Base-by-base conservation (phyloP, 306 rosid species). In the Quercus berberidifolia region DNA sequence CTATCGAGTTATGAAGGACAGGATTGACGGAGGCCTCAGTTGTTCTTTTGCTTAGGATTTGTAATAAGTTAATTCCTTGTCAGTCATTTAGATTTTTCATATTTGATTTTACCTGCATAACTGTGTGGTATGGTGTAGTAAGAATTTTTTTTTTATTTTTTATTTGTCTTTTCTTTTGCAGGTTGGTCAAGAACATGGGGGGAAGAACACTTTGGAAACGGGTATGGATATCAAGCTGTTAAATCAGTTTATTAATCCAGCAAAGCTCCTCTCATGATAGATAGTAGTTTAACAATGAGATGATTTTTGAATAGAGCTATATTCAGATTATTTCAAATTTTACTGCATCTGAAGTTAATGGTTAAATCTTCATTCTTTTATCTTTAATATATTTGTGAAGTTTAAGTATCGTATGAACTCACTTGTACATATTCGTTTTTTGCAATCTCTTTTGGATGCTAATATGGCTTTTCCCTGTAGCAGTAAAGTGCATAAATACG, bases 181-280 rank as follows among this genome's bases (percentile, higher is more conserved):
- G 99, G 97, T 87, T 95, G 99, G 99, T 95, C 99, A 57, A 91
- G 99, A 89, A 95, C 99, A 10, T 95, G 97, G 99, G 97, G 99
- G 60, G 99, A 95, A 83, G 97, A 92, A 82, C 99, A 95, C 91
- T 92, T 92, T 6, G 99, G 99, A 91, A 95, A 95, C 54, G 98
- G 96, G 99, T 95, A 91, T 28, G 85, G 74, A 70, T 43, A 73
- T 63, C 55, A 76, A 54, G 23, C 72, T 74, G 12, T 74, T 25
- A 60, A 59, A 52, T 25, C 17, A 8, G 10, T 51, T 72, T 68
- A 74, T 77, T 79, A 76, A 56, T 51, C 76, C 25, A 35, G 72
- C 72, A 19, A 35, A 68, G 72, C 72, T 33, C 2, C 54, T 67
- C 26, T 8, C 25, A 23, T 59, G 18, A 59, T 23, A 23, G 18